Conservation (phyloP, 176 grass and related monocot genomes). For the Cenchrus fungigraminus region DNA sequence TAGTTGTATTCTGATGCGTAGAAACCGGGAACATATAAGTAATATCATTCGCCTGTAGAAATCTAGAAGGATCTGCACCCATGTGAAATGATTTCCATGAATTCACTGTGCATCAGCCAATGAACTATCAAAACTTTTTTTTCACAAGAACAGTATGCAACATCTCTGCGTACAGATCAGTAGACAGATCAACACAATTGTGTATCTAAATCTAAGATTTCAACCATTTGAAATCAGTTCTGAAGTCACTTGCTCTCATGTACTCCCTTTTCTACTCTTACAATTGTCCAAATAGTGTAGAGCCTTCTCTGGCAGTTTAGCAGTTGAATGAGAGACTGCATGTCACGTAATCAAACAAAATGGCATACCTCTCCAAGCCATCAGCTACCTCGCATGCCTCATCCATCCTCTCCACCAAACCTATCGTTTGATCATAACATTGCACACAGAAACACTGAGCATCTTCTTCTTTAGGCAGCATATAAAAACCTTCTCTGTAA, state of each 20-base stretch:
- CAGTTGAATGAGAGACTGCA: no score
- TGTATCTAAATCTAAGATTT: conserved; percentile 28
- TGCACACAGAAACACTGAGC: no score
- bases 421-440: no score
- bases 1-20: no score
- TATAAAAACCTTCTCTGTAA: no score
- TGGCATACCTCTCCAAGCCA: no score
- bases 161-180: conserved; percentile 7
- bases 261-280: conserved; percentile 7
- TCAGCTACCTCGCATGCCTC: no score
- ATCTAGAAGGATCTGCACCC: conserved; percentile 12
- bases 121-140: not conserved
- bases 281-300: not conserved
- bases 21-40: no score
- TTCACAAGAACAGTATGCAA: not conserved
- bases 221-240: conserved; percentile 36
- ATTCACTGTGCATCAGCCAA: conserved; percentile 1
- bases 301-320: no score
- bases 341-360: no score
- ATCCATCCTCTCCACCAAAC: no score
- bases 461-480: no score
- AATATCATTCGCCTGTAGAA: conserved; percentile 7
- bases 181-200: not conserved
- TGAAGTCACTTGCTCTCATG: conserved; percentile 16
- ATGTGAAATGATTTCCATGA: conserved; percentile 26